A percentile compares a stretch with the other conserved stretches of the same genome.
phyloP scores from a whole-genome alignment of 495 filamentous ascomycete genomes.

The Sporormia fimetaria region DNA sequence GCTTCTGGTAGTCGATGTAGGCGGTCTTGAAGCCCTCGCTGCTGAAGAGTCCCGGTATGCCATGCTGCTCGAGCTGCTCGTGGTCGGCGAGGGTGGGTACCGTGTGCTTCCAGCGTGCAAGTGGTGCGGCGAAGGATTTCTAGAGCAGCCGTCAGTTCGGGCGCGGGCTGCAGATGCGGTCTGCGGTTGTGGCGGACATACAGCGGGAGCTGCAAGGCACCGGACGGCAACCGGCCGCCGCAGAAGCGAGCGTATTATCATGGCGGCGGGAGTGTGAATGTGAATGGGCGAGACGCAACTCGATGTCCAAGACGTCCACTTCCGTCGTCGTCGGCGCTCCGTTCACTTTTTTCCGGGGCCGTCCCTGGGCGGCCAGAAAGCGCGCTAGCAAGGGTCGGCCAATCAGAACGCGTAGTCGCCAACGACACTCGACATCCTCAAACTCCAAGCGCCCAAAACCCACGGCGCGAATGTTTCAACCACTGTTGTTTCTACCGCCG shows the following conservation, averaged over 20 bases:
- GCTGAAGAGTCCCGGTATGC: constrained; percentile 56
- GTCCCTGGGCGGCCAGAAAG: not conserved
- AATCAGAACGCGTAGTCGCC: constrained; percentile 13
- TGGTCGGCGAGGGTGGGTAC: constrained; percentile 51
- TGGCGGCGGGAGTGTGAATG: constrained; percentile 13
- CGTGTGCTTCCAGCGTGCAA: constrained; percentile 37
- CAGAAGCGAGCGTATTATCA: constrained; percentile 43
- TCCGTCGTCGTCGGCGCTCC: not conserved
- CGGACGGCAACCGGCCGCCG: constrained; percentile 44
- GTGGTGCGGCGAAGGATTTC: constrained; percentile 15
- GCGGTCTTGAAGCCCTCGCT: constrained; percentile 55
- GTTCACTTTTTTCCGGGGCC: not conserved
- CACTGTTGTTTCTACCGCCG: not conserved
- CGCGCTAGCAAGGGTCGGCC: constrained; percentile 8
- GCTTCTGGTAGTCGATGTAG: constrained; percentile 71
- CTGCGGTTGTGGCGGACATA: constrained; percentile 12
- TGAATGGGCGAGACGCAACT: not conserved
- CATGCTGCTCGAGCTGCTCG: constrained; percentile 41
- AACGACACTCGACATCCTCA: not conserved
- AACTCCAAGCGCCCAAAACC: constrained; percentile 13
- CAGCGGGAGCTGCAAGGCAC: constrained; percentile 28
- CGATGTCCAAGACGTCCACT: not conserved
- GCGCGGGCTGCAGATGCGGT: not conserved
- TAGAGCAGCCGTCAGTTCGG: constrained; percentile 17
- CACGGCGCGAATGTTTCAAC: constrained; percentile 11